Evolutionary conservation across 202 grass and related monocot genomes (phyloP), one percentile per base, ranked within the genome.

Genomic region (Eragrostis tef): DNA sequence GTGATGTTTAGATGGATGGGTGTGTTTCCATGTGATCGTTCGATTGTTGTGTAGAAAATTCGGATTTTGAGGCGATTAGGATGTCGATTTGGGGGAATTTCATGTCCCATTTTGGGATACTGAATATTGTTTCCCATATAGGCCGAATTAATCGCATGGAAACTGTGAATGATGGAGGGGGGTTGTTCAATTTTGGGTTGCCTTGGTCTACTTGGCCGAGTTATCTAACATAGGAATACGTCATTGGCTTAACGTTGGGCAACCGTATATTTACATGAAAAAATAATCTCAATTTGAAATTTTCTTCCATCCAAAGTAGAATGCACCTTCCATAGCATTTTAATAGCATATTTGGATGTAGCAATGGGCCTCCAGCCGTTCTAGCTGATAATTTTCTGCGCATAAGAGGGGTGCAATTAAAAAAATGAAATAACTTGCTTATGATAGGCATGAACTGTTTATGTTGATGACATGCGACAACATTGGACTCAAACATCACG

Each of bases 281-380:
- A 49, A 13, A 34, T 36, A 6, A 56, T 6, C 3, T 62, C 29
- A 63, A 69, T 59, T 7, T 54, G 1, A 39, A 27, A 6, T 65
- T 5, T 52, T 7, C 36, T 16, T 70, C 31, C 45, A 21, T 71
- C 11, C 26, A 77, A 82, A 19, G 50, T 19, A 31, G 54, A 71
- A 71, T 70, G 66, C 31, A 24, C 42, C 2, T 16, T n/a, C 26
- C 7, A 4, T 31, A 71, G 47, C 70, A 31, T 77, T 60, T 63
- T 80, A 53, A 46, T 34, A 31, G 45, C 41, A 34, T 64, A 54
- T 56, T 29, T 53, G 59, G 0, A 65, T 82, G 46, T 73, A 51
- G 29, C n/a, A 51, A 17, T 83, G 56, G 48, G 3, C 12, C 3
- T 17, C 9, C 22, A 39, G 61, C 42, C 26, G 13, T 36, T 68